A percentile compares a stretch with the other conserved stretches of the same genome.
Evolutionary conservation across 2,329 filamentous ascomycete genomes (phyloP).

Genomic region (Aspergillus latus): DNA sequence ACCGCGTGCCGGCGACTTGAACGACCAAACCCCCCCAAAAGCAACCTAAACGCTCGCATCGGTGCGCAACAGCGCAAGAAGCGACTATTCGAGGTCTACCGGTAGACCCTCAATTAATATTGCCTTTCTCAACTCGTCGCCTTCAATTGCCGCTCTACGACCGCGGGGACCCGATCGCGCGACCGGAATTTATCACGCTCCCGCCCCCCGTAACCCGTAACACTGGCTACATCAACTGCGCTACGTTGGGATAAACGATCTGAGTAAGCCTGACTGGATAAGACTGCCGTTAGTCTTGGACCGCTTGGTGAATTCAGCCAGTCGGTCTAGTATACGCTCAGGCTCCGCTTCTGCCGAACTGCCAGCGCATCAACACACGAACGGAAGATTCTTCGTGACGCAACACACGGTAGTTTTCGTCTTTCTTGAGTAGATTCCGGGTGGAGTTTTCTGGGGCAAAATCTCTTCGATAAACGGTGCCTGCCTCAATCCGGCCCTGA

Average conservation of each 20-base stretch:
- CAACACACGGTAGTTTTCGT: not conserved
- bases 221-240: not conserved
- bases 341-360: not conserved
- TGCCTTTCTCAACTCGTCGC: constrained; percentile 1
- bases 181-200: constrained; percentile 6
- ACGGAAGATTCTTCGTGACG: constrained; percentile 3
- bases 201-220: not conserved
- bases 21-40: constrained; percentile 21
- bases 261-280: not conserved
- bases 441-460: not conserved
- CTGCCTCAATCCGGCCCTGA: constrained; percentile 24
- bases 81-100: constrained; percentile 11
- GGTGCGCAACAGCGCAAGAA: constrained; percentile 23
- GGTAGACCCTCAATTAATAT: not conserved
- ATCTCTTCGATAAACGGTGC: not conserved
- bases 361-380: not conserved
- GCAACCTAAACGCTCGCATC: constrained; percentile 17
- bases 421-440: not conserved
- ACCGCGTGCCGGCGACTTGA: constrained; percentile 35
- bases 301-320: not conserved
- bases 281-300: not conserved
- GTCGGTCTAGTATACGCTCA: not conserved
- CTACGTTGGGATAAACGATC: not conserved
- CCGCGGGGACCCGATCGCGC: constrained; percentile 16
- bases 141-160: constrained; percentile 15